Evolutionary conservation across 1,139 yeast genomes (phyloP), one percentile per base, ranked within the genome.

Genomic region (Blastobotrys arbuscula): DNA sequence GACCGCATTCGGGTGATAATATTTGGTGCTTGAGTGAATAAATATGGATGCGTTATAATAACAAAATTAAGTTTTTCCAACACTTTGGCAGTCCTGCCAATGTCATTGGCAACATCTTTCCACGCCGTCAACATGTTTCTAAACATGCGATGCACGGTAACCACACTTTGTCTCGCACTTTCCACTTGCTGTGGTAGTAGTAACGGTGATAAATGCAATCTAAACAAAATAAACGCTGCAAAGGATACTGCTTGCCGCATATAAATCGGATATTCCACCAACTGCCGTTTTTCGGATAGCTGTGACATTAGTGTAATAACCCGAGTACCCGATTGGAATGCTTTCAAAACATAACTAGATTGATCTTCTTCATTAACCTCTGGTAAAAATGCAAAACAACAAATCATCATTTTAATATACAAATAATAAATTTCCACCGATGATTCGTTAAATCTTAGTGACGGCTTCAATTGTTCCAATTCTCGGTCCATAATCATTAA

Each of bases 291-390:
- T 55, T 85, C 87, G 35, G 86, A 75, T 60, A 88, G 69, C 55
- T 81, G 79, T 1, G 95, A 83, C 39, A 87, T 77, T 18, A 88
- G 71, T 0, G 97, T 88, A 19, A 89, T 79, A 39, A 88, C 80
- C 53, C 92, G 74, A 0, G 97, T 89, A 1, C 96, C 89, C 1
- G 89, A 71, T 47, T 84, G 71, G 62, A 87, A 89, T 0, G 95
- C 95, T 37, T 81, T 79, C 41, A 88, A 82, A 16, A 89, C 92
- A 64, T 85, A 88, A 57, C 81, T 82, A 0, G 88, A 84, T 66
- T 87, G 96, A 66, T 86, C 95, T 58, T 84, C 94, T 42, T 84
- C 78, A 3, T 96, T 94, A 0, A 96, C 86, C 13, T 87, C 95
- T 1, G 97, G 97, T 50, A 90, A 71, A 60, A 89, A 90, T 5